Base-by-base conservation (phyloP, 2,329 filamentous ascomycete species). In the Colletotrichum sp. region DNA sequence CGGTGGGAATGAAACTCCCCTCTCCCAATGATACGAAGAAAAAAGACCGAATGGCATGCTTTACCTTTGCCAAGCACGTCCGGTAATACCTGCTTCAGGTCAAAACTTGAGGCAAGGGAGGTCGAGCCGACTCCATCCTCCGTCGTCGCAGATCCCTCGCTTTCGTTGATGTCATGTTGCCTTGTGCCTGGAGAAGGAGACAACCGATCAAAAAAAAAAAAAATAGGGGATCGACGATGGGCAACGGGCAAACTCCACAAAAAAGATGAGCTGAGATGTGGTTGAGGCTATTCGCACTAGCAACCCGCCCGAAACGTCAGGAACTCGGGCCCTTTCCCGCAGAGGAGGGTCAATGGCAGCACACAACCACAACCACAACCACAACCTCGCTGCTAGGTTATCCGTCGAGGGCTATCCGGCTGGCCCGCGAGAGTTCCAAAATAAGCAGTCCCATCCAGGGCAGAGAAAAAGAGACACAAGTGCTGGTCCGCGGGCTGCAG, bases 251-350 rank as follows among this genome's bases (percentile, higher is more conserved):
- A 16, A 34, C 21, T 15, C 24, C 27, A 21, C 59, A 16, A 27
- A 38, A 43, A 62, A 47, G 43, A 47, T 47, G 54, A 8, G 62
- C 67, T 47, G 61, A 70, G 24, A 63, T 62, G 61, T 47, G 43
- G 43, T 61, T 73, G 67, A 73, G 55, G 71, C 67, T 43, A 57
- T 66, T 70, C 67, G n/a, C 67, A 73, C 54, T 61, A 65, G 70
- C 33, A 11, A 15, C 31, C 18, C 43, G 43, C 51, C 38, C 66
- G 58, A 70, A 61, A 70, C 66, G 31, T 54, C 51, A 54, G 59
- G 15, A 38, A 34, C 70, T 65, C 59, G 47, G 59, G 24, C 70
- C 29, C 34, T 33, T 58, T 59, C 29, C 57, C 21, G 27, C 29
- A 24, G 24, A 29, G 24, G 33, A 31, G 33, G 67, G 54, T 36